A percentile compares a stretch with the other conserved stretches of the same genome.
These are phyloP conservation scores for Crassisporium funariophilum DNA, from an alignment of 768 basidiomycete genomes.

Conservation along the genomic window DNA sequence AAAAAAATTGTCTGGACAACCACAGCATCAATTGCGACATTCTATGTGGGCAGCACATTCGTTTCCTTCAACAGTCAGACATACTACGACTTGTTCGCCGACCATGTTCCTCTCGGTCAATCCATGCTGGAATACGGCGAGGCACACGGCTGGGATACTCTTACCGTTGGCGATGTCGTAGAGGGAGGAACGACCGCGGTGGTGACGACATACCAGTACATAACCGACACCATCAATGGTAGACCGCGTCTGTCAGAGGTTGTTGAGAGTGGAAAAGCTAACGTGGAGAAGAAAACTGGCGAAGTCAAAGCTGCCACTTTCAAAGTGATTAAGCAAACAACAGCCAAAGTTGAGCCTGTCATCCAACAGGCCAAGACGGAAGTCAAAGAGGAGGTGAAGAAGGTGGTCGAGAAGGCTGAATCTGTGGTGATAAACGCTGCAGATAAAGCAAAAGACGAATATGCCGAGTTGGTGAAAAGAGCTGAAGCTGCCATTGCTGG, in stretches of 20 bases:
- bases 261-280: slow-evolving; percentile 34
- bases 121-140: slow-evolving; percentile 82
- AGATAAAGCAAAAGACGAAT: slow-evolving; percentile 58
- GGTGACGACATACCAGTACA: slow-evolving; percentile 50
- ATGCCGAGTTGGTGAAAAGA: slow-evolving; percentile 66
- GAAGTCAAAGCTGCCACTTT: slow-evolving; percentile 43
- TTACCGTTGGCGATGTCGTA: slow-evolving; percentile 63
- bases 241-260: slow-evolving; percentile 33
- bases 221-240: slow-evolving; percentile 52
- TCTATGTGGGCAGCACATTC: slow-evolving; percentile 84
- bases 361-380: slow-evolving; percentile 51
- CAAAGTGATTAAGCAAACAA: slow-evolving; percentile 43
- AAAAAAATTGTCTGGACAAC: slow-evolving; percentile 69
- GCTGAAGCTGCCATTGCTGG: slow-evolving; percentile 72
- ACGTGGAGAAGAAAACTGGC: slow-evolving; percentile 36
- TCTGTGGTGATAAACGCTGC: slow-evolving; percentile 45
- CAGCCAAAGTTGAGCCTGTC: slow-evolving; percentile 45
- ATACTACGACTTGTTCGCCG: slow-evolving; percentile 87
- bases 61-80: slow-evolving; percentile 72
- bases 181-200: slow-evolving; percentile 53
- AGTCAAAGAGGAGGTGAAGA: slow-evolving; percentile 27
- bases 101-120: slow-evolving; percentile 77
- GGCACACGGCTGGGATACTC: slow-evolving; percentile 72
- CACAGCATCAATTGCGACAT: slow-evolving; percentile 65
- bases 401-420: slow-evolving; percentile 18